A percentile compares a stretch with the other conserved stretches of the same genome.
Evolutionary conservation across 345 rosid species (phyloP).

Genomic region (Adansonia digitata): DNA sequence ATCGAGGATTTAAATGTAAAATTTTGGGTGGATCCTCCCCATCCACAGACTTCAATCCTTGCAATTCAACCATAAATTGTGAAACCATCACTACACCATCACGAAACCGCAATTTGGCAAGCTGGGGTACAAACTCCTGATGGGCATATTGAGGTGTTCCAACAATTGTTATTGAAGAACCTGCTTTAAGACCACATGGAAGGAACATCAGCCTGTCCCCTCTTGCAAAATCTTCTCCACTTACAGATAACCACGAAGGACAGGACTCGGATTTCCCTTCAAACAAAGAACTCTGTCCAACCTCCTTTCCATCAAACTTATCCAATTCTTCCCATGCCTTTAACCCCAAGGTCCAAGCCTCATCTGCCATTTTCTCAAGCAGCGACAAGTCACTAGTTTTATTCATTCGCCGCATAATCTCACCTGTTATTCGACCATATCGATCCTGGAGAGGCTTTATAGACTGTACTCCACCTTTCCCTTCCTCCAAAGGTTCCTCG

Average conservation of each 20-base stretch:
- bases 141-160: slow-evolving; percentile 89
- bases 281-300: slow-evolving; percentile 30
- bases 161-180: slow-evolving; percentile 89
- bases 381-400: slow-evolving; percentile 52
- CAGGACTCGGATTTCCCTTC: slow-evolving; percentile 60
- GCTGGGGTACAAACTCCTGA: slow-evolving; percentile 77
- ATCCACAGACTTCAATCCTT: slow-evolving; percentile 82
- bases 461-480: slow-evolving; percentile 21
- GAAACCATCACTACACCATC: slow-evolving; percentile 75
- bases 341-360: slow-evolving; percentile 86
- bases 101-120: slow-evolving; percentile 36
- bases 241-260: slow-evolving; percentile 74
- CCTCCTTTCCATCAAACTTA: slow-evolving; percentile 43
- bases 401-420: slow-evolving; percentile 65
- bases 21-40: slow-evolving; percentile 97
- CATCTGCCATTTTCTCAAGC: slow-evolving; percentile 84
- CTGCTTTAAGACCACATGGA: slow-evolving; percentile 94
- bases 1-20: slow-evolving; percentile 88
- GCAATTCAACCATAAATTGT: slow-evolving; percentile 92
- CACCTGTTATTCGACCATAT: slow-evolving; percentile 77
- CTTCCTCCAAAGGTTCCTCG: slow-evolving; percentile 43
- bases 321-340: slow-evolving; percentile 89
- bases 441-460: slow-evolving; percentile 54
- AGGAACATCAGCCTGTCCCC: slow-evolving; percentile 71
- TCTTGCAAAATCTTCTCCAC: slow-evolving; percentile 60